Evolutionary conservation across 768 basidiomycete genomes (phyloP).

Genomic region (Phanerodontia chrysosporium): DNA sequence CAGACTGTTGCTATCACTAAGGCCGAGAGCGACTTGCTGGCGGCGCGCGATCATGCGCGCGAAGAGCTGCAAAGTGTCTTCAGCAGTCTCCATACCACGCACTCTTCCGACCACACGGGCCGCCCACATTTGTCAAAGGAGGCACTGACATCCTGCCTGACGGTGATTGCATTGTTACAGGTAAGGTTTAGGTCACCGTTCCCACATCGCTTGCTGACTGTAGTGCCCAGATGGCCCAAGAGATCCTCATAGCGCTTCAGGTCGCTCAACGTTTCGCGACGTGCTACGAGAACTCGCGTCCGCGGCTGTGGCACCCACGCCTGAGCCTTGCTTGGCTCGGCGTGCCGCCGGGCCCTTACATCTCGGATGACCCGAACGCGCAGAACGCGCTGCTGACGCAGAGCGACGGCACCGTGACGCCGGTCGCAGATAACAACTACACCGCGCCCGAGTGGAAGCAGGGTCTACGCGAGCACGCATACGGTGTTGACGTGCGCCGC

Average conservation of each 20-base stretch:
- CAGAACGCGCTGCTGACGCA: not conserved
- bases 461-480: slow-evolving; percentile 9
- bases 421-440: not conserved
- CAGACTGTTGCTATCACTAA: slow-evolving; percentile 4
- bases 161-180: slow-evolving; percentile 43
- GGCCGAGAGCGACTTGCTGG: slow-evolving; percentile 21
- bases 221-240: slow-evolving; percentile 37
- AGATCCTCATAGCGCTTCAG: slow-evolving; percentile 32
- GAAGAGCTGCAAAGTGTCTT: slow-evolving; percentile 31
- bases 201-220: not conserved
- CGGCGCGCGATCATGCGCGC: slow-evolving; percentile 23
- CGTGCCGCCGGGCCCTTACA: slow-evolving; percentile 29
- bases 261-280: slow-evolving; percentile 28
- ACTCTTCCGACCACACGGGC: slow-evolving; percentile 15
- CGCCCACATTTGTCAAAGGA: slow-evolving; percentile 24
- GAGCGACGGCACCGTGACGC: not conserved
- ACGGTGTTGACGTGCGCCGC: slow-evolving; percentile 9
- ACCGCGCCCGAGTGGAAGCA: slow-evolving; percentile 10
- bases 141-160: slow-evolving; percentile 33
- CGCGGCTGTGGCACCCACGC: slow-evolving; percentile 38
- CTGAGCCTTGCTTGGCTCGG: slow-evolving; percentile 40
- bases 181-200: slow-evolving; percentile 19
- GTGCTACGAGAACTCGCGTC: slow-evolving; percentile 27
- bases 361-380: slow-evolving; percentile 24
- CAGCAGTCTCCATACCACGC: slow-evolving; percentile 27